phyloP scores from a whole-genome alignment of 768 basidiomycete genomes.

The Solioccasus polychromus region DNA sequence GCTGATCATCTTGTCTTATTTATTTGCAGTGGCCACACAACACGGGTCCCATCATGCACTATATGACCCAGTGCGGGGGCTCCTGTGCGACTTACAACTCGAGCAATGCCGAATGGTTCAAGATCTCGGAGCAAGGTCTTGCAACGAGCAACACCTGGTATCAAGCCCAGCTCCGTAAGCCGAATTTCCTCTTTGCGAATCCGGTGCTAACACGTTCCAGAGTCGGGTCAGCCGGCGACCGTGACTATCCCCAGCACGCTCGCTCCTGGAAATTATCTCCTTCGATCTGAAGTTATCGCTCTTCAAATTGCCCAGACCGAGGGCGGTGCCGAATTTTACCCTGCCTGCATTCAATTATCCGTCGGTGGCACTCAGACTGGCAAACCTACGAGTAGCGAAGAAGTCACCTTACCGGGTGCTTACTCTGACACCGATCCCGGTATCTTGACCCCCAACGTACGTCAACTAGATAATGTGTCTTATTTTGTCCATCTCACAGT shows the following conservation, averaged over 20 bases:
- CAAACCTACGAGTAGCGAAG: constrained; percentile 24
- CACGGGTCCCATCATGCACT: constrained; percentile 66
- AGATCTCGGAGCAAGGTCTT: constrained; percentile 56
- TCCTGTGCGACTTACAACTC: constrained; percentile 57
- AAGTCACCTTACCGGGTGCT: constrained; percentile 65
- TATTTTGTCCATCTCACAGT: background rate
- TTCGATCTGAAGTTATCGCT: constrained; percentile 75
- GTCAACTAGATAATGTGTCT: background rate
- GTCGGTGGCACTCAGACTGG: constrained; percentile 29
- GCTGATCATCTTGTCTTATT: too few species aligned
- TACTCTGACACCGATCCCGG: constrained; percentile 69
- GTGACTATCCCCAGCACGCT: constrained; percentile 48
- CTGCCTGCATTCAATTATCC: constrained; percentile 24
- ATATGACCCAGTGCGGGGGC: constrained; percentile 62
- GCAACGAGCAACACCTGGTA: constrained; percentile 41
- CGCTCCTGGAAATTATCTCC: constrained; percentile 65
- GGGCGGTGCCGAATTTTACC: constrained; percentile 51
- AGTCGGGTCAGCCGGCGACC: constrained; percentile 36
- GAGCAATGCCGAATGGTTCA: constrained; percentile 65
- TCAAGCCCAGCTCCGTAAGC: constrained; percentile 47
- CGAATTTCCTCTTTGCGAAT: background rate
- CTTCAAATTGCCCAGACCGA: constrained; percentile 55
- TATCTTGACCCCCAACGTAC: constrained; percentile 50
- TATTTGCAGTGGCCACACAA: constrained; percentile 47
- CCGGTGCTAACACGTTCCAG: constrained; percentile 19